Evolutionary conservation across 352 stramenopile species (phyloP).

Genomic region (Phytophthora tentaculata): DNA sequence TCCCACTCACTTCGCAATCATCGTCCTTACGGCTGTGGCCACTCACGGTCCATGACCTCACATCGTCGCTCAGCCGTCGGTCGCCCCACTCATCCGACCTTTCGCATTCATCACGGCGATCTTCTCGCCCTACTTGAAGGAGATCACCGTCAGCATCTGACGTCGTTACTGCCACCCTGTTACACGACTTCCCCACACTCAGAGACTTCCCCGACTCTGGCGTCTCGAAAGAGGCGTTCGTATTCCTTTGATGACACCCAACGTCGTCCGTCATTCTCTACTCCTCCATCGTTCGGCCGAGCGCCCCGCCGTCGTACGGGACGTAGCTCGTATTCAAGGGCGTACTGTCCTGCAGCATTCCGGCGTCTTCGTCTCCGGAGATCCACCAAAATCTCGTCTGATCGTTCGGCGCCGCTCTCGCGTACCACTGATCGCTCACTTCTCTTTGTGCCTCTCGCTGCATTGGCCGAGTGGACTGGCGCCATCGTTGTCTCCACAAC

Average conservation of each 20-base stretch:
- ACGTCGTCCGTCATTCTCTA: background rate
- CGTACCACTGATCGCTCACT: background rate
- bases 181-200: slow-evolving; percentile 10
- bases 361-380: background rate
- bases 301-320: background rate
- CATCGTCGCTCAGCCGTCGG: too few species aligned
- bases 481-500: background rate
- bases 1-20: too few species aligned
- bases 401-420: background rate
- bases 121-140: too few species aligned
- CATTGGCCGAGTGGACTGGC: background rate
- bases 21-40: too few species aligned
- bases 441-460: background rate
- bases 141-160: background rate
- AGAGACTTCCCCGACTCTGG: slow-evolving; percentile 13
- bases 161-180: background rate
- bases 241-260: background rate
- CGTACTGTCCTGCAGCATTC: slow-evolving; percentile 2
- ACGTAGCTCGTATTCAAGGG: slow-evolving; percentile 2
- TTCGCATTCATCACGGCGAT: too few species aligned
- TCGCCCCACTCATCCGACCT: too few species aligned
- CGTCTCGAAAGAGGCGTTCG: background rate
- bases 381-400: background rate
- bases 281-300: too few species aligned
- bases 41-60: too few species aligned